Evolutionary conservation across 441 rosid genomes (phyloP).

Genomic region (Adansonia gregorii): DNA sequence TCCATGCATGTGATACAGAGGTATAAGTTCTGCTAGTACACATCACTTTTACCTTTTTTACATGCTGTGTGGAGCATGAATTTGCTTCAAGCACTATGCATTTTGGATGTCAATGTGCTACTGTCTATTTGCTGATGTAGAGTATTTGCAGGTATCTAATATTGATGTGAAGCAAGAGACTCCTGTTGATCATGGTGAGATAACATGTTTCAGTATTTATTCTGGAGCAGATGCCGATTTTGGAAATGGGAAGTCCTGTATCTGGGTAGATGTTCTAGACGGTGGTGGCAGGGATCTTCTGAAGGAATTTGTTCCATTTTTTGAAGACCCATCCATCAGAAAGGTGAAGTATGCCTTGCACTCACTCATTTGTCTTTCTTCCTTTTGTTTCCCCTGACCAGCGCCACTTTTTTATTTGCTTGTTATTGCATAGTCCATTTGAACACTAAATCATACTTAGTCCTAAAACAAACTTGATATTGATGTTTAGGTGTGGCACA

Average conservation of each 20-base stretch:
- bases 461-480: slow-evolving; percentile 19
- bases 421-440: slow-evolving; percentile 23
- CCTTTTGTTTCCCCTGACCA: slow-evolving; percentile 20
- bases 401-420: slow-evolving; percentile 27
- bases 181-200: slow-evolving; percentile 88
- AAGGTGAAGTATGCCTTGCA: slow-evolving; percentile 51
- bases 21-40: slow-evolving; percentile 42
- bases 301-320: slow-evolving; percentile 75
- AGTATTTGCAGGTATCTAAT: slow-evolving; percentile 68
- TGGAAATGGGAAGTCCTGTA: slow-evolving; percentile 87
- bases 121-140: slow-evolving; percentile 30
- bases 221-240: slow-evolving; percentile 80
- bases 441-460: slow-evolving; percentile 16
- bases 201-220: slow-evolving; percentile 91
- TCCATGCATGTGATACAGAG: slow-evolving; percentile 99
- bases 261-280: slow-evolving; percentile 95
- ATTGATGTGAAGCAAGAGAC: slow-evolving; percentile 92
- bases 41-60: slow-evolving; percentile 26
- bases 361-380: neutral
- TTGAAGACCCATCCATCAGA: slow-evolving; percentile 65
- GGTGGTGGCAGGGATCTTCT: slow-evolving; percentile 72
- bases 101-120: neutral
- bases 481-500: slow-evolving; percentile 86
- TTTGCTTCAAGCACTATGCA: slow-evolving; percentile 19
- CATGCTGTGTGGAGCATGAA: slow-evolving; percentile 5